phyloP scores from a whole-genome alignment of 1,284 basidiomycete genomes.

The Agroathelia rolfsii region DNA sequence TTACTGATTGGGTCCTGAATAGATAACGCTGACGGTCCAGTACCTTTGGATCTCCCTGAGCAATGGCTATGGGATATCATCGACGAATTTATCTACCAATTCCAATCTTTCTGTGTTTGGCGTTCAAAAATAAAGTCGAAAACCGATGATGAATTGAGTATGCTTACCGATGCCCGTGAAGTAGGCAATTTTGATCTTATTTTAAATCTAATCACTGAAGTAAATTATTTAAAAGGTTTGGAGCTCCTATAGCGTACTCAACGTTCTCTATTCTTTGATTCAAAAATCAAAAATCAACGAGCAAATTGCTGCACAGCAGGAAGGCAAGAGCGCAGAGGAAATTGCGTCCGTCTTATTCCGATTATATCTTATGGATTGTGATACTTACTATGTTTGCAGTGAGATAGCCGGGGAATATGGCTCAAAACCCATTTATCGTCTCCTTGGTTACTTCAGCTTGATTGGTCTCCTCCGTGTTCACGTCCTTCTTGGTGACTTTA shows the following conservation, averaged over 20 bases:
- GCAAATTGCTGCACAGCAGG: conserved; percentile 75
- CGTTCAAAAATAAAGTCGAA: conserved; percentile 79
- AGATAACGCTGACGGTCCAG: conserved; percentile 89
- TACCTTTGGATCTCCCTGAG: conserved; percentile 84
- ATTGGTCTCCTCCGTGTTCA: conserved; percentile 94
- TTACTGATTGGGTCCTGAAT: conserved; percentile 7
- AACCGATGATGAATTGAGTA: conserved; percentile 79
- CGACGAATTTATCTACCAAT: conserved; percentile 99
- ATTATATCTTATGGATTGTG: conserved; percentile 2
- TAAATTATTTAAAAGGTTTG: conserved; percentile 76
- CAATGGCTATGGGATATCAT: conserved; percentile 99
- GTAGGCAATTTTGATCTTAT: conserved; percentile 24
- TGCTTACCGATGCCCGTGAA: conserved; percentile 74
- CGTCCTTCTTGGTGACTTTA: conserved; percentile 93
- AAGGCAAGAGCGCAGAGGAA: conserved; percentile 75
- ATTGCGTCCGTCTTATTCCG: conserved; percentile 49
- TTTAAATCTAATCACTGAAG: conserved; percentile 9
- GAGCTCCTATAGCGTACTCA: conserved; percentile 96
- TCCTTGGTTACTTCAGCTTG: conserved; percentile 96
- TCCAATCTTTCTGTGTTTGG: conserved; percentile 93
- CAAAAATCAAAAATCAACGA: conserved; percentile 96
- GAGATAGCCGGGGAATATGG: conserved; percentile 91
- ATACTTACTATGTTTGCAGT: conserved; percentile 26
- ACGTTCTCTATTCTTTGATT: conserved; percentile 95
- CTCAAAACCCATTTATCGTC: conserved; percentile 80